Conservation (phyloP, 208 protist genomes). For the Ichthyophonus hoferi region DNA sequence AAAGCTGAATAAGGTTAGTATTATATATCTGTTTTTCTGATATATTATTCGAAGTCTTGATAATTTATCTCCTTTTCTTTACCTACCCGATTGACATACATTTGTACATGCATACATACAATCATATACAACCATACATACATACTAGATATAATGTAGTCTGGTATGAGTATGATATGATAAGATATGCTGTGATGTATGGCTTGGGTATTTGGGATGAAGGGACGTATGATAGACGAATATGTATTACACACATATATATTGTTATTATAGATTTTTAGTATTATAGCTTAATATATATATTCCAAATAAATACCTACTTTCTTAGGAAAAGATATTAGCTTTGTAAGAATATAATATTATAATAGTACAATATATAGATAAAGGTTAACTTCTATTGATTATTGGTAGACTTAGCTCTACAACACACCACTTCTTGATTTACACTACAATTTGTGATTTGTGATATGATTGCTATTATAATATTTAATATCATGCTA, state of each 20-base stretch:
- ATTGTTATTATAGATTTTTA: not conserved
- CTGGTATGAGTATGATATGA: not conserved
- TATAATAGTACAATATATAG: too few relatives aligned
- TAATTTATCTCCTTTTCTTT: not conserved
- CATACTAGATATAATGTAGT: not conserved
- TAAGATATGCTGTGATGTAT: not conserved
- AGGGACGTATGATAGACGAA: not conserved
- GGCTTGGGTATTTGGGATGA: not conserved
- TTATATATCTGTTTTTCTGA: not conserved
- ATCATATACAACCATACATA: not conserved
- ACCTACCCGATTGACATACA: not conserved
- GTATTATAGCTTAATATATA: too few relatives aligned
- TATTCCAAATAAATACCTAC: too few relatives aligned
- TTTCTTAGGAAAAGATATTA: too few relatives aligned
- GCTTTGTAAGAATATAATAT: too few relatives aligned
- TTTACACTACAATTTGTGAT: too few relatives aligned
- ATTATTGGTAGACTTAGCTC: too few relatives aligned
- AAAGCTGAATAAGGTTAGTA: constrained; percentile 23
- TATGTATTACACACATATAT: constrained; percentile 1
- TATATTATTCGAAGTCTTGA: not conserved
- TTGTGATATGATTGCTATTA: too few relatives aligned
- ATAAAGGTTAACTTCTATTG: too few relatives aligned
- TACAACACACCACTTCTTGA: too few relatives aligned
- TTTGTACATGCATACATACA: not conserved
- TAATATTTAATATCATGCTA: too few relatives aligned